Base-by-base conservation (phyloP, 2,329 filamentous ascomycete species). In the Didymella pomorum region DNA sequence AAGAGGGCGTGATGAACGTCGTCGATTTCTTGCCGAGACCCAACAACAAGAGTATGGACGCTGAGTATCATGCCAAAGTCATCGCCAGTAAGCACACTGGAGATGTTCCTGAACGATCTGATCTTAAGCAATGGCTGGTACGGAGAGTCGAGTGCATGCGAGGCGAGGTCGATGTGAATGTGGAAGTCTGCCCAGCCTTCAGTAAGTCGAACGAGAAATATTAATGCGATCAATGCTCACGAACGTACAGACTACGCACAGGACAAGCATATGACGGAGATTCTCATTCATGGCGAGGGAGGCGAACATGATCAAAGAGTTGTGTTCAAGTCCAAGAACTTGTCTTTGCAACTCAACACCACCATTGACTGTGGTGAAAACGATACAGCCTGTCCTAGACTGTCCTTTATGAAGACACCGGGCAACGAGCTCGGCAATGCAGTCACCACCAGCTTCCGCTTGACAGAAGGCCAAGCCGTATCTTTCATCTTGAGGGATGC, bases 11-110 rank as follows among this genome's bases (percentile, higher is more conserved):
- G 0, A 85, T 90, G 11, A 89, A 90, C 54, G 73, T 93, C 28
- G 81, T 90, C 16, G 90, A 93, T 72, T 93, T 92, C 77, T 92
- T 93, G 64, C 89, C 89, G 0, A 83, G 90, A 1, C 88, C 89
- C 11, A 87, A 85, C 51, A 65, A 71, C 69, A 85, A 82, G 49
- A 82, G 83, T 29, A 79, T 79, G 39, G 82, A 87, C 26, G 74
- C 86, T 18, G 61, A 68, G 21, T 68, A 69, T 12, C 70, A 73
- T 25, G 61, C 60, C 16, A 65, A 65, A 14, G 69, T 67, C 8
- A 44, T 72, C 21, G 54, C 60, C 8, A 68, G 69, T 35, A 62
- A 69, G 16, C 66, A 72, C n/a, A 69, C 60, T 42, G 70, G 70
- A 18, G 64, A 67, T 52, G 63, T 72, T 14, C 52, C 66, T 5